phyloP scores from a whole-genome alignment of 805 yeast species.

The Ascoidea rubescens region DNA sequence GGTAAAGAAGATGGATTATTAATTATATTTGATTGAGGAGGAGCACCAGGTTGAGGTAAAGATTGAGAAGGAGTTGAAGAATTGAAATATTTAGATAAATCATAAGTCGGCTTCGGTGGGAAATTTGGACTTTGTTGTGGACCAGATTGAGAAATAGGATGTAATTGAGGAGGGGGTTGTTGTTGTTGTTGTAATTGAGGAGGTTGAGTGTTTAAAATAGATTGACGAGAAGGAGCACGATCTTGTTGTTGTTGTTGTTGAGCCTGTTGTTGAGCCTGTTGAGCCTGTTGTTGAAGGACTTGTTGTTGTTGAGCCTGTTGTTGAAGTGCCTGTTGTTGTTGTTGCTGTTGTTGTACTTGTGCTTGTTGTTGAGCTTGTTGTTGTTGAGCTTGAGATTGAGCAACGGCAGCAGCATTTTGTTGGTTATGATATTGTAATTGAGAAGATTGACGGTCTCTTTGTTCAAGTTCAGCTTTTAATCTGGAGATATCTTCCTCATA shows the following conservation, averaged over 20 bases:
- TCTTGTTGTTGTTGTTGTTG: slow-evolving; percentile 14
- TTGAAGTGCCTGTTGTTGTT: slow-evolving; percentile 7
- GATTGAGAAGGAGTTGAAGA: background rate
- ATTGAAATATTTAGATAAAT: background rate
- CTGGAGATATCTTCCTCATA: slow-evolving; percentile 87
- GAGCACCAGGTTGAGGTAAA: slow-evolving; percentile 1
- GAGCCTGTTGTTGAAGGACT: slow-evolving; percentile 12
- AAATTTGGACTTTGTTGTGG: slow-evolving; percentile 4
- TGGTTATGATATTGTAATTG: slow-evolving; percentile 30
- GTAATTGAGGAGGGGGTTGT: slow-evolving; percentile 21
- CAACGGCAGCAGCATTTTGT: slow-evolving; percentile 11
- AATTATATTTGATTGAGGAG: background rate
- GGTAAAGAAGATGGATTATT: too few relatives aligned
- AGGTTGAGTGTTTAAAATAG: background rate
- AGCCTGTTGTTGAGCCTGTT: slow-evolving; percentile 14
- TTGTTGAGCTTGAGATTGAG: slow-evolving; percentile 20
- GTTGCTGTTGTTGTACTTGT: slow-evolving; percentile 16
- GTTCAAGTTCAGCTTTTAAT: slow-evolving; percentile 75
- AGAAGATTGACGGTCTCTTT: slow-evolving; percentile 48
- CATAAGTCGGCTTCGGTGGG: slow-evolving; percentile 8
- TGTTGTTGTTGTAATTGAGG: slow-evolving; percentile 22
- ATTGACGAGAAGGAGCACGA: slow-evolving; percentile 10
- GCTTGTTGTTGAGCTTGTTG: slow-evolving; percentile 15
- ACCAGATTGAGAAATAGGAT: slow-evolving; percentile 18
- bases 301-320: slow-evolving; percentile 12